These are phyloP conservation scores for Patellifolia procumbens DNA, from an alignment of 179 eudicot genomes.

Conservation along the genomic window DNA sequence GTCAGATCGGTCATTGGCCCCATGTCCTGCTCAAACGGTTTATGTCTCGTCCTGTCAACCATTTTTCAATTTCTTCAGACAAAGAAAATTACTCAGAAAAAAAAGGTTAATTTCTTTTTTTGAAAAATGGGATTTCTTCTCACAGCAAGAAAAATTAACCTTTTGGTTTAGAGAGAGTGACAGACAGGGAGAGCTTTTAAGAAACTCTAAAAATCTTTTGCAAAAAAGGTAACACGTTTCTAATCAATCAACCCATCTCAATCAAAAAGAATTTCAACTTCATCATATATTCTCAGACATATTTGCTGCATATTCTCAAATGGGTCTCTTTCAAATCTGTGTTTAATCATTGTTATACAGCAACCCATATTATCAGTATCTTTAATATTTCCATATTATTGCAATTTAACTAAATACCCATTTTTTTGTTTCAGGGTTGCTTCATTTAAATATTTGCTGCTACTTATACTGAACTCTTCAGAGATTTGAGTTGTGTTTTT, in stretches of 20 bases:
- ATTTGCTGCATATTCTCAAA: conserved; percentile 24
- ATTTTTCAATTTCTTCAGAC: conserved; percentile 31
- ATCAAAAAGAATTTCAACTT: neutral
- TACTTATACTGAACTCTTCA: neutral
- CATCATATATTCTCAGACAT: conserved; percentile 3
- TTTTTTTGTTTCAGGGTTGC: conserved; percentile 14
- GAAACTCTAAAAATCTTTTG: conserved; percentile 6
- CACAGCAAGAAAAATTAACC: neutral
- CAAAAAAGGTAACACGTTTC: conserved; percentile 2
- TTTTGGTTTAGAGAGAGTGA: conserved; percentile 8
- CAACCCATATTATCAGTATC: neutral
- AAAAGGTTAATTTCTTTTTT: neutral
- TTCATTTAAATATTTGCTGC: conserved; percentile 16
- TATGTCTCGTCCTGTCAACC: conserved; percentile 36
- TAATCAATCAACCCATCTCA: conserved; percentile 1
- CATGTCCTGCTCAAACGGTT: conserved; percentile 39
- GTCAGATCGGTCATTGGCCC: conserved; percentile 37
- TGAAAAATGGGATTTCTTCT: neutral
- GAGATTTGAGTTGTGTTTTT: conserved; percentile 8
- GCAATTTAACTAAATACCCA: neutral
- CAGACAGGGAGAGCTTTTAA: neutral
- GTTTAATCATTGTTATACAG: conserved; percentile 29
- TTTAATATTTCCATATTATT: neutral
- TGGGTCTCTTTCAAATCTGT: conserved; percentile 46
- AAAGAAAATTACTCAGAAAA: neutral